Evolutionary conservation across 352 stramenopile genomes (phyloP).

Genomic region (Phytophthora chlamydospora): DNA sequence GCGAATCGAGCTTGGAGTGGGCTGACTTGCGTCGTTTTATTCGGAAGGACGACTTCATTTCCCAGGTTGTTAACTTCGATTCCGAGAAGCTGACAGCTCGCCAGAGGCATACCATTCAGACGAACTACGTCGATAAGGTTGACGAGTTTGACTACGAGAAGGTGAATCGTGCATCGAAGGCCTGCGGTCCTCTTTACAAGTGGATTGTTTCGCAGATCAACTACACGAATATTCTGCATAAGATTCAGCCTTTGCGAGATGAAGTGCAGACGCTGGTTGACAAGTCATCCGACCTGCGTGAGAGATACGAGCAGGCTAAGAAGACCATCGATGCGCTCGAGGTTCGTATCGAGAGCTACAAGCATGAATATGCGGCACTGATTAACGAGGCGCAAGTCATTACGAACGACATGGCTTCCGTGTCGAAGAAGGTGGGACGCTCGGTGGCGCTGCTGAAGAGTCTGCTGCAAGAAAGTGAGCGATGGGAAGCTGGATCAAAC

Average conservation of each 20-base stretch:
- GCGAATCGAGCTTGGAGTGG: conserved; percentile 97
- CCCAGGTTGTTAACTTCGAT: conserved; percentile 99
- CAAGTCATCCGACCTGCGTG: conserved; percentile 91
- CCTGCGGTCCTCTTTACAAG: conserved; percentile 99
- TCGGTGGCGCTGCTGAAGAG: conserved; percentile 98
- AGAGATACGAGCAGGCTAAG: conserved; percentile 93
- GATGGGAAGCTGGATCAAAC: conserved; percentile 97
- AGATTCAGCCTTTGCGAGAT: conserved; percentile 98
- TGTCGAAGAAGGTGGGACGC: conserved; percentile 97
- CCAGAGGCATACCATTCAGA: conserved; percentile 95
- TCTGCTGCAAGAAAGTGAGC: conserved; percentile 97
- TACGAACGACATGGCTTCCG: conserved; percentile 97
- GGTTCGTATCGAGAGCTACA: conserved; percentile 97
- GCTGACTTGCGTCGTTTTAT: conserved; percentile 98
- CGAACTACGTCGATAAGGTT: conserved; percentile 95
- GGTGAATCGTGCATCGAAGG: conserved; percentile 94
- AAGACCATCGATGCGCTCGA: conserved; percentile 95
- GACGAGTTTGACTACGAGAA: conserved; percentile 93
- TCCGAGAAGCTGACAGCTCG: conserved; percentile 95
- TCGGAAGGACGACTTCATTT: conserved; percentile 98
- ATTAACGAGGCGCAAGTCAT: conserved; percentile 98
- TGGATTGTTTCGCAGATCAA: conserved; percentile 99
- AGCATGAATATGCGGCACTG: conserved; percentile 98
- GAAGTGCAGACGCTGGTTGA: conserved; percentile 98
- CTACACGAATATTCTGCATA: conserved; percentile 98